phyloP scores from a whole-genome alignment of 352 stramenopile genomes.

The Pythium plurisporium region DNA sequence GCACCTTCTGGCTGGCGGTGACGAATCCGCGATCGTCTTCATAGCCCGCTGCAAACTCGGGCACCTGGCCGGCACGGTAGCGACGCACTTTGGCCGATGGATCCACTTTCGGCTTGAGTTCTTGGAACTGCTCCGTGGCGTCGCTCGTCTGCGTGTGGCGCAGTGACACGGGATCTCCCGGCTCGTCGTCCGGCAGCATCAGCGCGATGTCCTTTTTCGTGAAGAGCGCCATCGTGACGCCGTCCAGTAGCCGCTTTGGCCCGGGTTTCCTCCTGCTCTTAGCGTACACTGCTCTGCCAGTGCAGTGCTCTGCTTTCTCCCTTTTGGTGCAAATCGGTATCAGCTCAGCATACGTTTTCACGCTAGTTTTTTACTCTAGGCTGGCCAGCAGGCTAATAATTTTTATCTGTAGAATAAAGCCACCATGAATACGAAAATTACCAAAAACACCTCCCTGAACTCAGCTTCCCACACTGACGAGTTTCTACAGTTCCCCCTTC shows the following conservation, averaged over 20 bases:
- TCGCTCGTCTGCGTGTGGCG: slow-evolving; percentile 74
- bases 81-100: slow-evolving; percentile 75
- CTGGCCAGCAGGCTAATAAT: too few relatives aligned
- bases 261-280: too few relatives aligned
- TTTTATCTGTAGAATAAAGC: too few relatives aligned
- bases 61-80: slow-evolving; percentile 79
- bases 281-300: too few relatives aligned
- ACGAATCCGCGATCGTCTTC: slow-evolving; percentile 80
- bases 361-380: too few relatives aligned
- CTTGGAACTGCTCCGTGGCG: slow-evolving; percentile 58
- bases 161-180: slow-evolving; percentile 73
- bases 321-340: too few relatives aligned
- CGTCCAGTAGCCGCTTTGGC: not conserved
- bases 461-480: too few relatives aligned
- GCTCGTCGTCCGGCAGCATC: slow-evolving; percentile 74
- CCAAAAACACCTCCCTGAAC: too few relatives aligned
- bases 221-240: slow-evolving; percentile 66
- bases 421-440: too few relatives aligned
- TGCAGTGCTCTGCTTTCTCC: too few relatives aligned
- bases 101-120: slow-evolving; percentile 78
- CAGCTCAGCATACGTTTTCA: too few relatives aligned
- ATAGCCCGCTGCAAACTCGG: slow-evolving; percentile 65
- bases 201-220: slow-evolving; percentile 85
- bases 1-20: slow-evolving; percentile 63
- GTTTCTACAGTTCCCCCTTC: not conserved